Conservation (phyloP, 1,284 basidiomycete species). For the Cutaneotrichosporon cavernicola region DNA sequence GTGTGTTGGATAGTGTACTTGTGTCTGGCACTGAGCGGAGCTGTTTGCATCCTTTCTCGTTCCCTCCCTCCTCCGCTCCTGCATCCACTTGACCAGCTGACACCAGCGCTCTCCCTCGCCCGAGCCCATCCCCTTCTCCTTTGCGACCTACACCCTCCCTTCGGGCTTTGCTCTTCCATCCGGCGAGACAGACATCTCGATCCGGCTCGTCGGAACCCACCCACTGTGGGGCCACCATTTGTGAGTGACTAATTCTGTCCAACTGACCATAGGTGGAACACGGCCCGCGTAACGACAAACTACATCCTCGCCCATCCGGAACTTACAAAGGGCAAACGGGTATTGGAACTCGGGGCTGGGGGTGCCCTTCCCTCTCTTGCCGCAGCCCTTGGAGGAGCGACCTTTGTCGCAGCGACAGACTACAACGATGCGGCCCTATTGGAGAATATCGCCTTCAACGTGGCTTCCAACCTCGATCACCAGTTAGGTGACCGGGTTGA, state of each 20-base stretch:
- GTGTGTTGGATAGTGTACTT: constrained; percentile 16
- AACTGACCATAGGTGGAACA: constrained; percentile 70
- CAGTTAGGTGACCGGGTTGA: background rate
- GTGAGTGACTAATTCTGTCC: constrained; percentile 56
- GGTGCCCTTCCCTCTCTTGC: constrained; percentile 83
- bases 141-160: constrained; percentile 47
- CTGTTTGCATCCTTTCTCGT: background rate
- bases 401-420: constrained; percentile 70
- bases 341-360: constrained; percentile 91
- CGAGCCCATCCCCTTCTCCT: constrained; percentile 36
- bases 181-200: constrained; percentile 56
- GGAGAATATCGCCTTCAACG: constrained; percentile 73
- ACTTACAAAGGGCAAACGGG: constrained; percentile 53
- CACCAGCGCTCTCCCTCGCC: constrained; percentile 38
- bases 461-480: constrained; percentile 40
- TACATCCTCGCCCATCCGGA: constrained; percentile 61
- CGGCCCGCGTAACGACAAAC: constrained; percentile 69
- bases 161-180: constrained; percentile 21
- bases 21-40: background rate
- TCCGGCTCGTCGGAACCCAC: constrained; percentile 79
- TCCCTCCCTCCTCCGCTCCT: too few relatives aligned
- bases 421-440: constrained; percentile 83
- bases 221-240: constrained; percentile 89
- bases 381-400: constrained; percentile 66
- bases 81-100: constrained; percentile 15